Conservation (phyloP, 1,139 yeast genomes). For the Blastobotrys arbuscula region DNA sequence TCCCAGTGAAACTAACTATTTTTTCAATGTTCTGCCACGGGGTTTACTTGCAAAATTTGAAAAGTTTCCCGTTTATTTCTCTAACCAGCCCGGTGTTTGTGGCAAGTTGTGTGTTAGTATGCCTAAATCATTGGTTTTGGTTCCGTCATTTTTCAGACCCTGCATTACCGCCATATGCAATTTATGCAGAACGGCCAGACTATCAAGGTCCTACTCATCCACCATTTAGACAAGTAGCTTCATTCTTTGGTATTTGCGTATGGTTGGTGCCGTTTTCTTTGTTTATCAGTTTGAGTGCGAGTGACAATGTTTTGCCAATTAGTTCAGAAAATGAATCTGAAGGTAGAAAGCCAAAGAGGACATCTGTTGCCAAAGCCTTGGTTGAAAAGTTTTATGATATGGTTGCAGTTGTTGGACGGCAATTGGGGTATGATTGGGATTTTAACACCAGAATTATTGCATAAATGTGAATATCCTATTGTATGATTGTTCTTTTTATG, state of each 20-base stretch:
- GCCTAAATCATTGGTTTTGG: slow-evolving; percentile 85
- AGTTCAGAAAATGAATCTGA: slow-evolving; percentile 15
- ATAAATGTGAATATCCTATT: background rate
- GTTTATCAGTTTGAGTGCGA: slow-evolving; percentile 87
- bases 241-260: slow-evolving; percentile 87
- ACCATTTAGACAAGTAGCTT: slow-evolving; percentile 79
- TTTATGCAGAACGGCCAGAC: slow-evolving; percentile 29
- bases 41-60: slow-evolving; percentile 69
- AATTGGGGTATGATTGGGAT: slow-evolving; percentile 60
- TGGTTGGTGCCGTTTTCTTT: slow-evolving; percentile 94
- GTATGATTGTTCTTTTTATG: background rate
- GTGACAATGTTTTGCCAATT: slow-evolving; percentile 78
- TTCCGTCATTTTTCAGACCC: slow-evolving; percentile 77
- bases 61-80: slow-evolving; percentile 77
- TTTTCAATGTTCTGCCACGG: slow-evolving; percentile 67
- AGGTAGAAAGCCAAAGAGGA: slow-evolving; percentile 30
- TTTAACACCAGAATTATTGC: slow-evolving; percentile 30
- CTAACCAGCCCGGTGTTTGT: slow-evolving; percentile 65
- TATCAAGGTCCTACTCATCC: slow-evolving; percentile 58
- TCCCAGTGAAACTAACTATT: slow-evolving; percentile 61
- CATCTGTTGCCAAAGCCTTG: slow-evolving; percentile 59
- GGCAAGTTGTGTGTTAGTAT: slow-evolving; percentile 63
- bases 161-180: slow-evolving; percentile 42
- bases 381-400: slow-evolving; percentile 50
- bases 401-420: slow-evolving; percentile 44